phyloP scores from a whole-genome alignment of 1,284 basidiomycete species.

The Cryptococcus floricola region DNA sequence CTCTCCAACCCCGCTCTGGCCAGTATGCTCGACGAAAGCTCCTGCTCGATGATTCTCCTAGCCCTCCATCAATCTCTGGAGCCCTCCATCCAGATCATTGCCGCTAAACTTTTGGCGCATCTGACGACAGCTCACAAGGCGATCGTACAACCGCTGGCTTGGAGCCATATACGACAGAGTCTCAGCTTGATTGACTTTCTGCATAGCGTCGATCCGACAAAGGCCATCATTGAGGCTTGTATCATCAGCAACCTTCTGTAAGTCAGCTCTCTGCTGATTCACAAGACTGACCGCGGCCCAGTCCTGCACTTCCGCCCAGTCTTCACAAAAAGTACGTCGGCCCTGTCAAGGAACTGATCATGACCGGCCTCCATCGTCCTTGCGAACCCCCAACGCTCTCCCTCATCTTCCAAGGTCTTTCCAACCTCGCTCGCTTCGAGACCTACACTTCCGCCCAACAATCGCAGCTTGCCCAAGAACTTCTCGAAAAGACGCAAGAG shows the following conservation, averaged over 20 bases:
- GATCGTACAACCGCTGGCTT: constrained; percentile 60
- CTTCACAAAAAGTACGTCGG: constrained; percentile 38
- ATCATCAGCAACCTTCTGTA: constrained; percentile 52
- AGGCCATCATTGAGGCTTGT: constrained; percentile 51
- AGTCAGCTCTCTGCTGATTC: constrained; percentile 43
- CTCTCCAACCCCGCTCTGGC: constrained; percentile 35
- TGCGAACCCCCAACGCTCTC: constrained; percentile 23
- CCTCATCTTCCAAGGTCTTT: constrained; percentile 37
- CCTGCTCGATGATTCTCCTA: constrained; percentile 36
- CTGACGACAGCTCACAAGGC: constrained; percentile 62
- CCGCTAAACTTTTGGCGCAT: constrained; percentile 37
- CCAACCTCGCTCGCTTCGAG: constrained; percentile 37
- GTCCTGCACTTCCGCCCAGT: constrained; percentile 28
- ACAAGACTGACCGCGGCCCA: constrained; percentile 2
- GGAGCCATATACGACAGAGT: constrained; percentile 55
- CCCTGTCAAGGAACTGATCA: constrained; percentile 35
- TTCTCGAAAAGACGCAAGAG: constrained; percentile 36
- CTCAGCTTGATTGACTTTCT: constrained; percentile 69
- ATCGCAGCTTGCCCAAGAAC: constrained; percentile 24
- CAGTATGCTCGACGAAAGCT: constrained; percentile 29
- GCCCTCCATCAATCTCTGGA: constrained; percentile 39
- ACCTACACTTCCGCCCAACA: constrained; percentile 28
- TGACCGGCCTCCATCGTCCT: constrained; percentile 23
- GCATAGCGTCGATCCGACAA: constrained; percentile 63
- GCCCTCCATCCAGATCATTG: constrained; percentile 36